Evolutionary conservation across 768 basidiomycete species (phyloP).

Genomic region (Leucocoprinus birnbaumii): DNA sequence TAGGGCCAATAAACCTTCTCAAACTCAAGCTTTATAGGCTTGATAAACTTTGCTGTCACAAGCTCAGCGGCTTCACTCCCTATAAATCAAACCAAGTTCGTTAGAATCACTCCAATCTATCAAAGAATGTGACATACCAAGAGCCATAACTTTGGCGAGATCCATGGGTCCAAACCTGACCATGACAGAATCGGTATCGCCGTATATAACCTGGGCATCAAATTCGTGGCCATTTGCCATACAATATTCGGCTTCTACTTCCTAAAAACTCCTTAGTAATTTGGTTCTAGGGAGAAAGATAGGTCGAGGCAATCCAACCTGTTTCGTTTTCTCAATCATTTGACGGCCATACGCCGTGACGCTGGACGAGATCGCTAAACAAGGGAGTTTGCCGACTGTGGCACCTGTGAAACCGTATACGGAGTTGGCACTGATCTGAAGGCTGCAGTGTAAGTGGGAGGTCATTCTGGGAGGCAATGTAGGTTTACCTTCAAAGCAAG

Average conservation of each 20-base stretch:
- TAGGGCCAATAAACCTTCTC: conserved; percentile 99
- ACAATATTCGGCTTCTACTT: conserved; percentile 87
- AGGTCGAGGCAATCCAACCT: conserved; percentile 40
- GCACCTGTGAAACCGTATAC: conserved; percentile 99
- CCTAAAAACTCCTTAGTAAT: conserved; percentile 34
- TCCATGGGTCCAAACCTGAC: conserved; percentile 93
- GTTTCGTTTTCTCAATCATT: conserved; percentile 98
- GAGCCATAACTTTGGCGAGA: conserved; percentile 80
- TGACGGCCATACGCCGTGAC: conserved; percentile 95
- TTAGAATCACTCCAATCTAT: background rate
- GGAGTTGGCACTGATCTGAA: conserved; percentile 96
- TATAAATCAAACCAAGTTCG: conserved; percentile 24
- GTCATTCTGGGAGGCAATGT: background rate
- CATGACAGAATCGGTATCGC: conserved; percentile 99
- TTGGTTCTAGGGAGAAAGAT: background rate
- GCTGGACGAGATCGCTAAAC: conserved; percentile 93
- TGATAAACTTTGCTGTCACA: conserved; percentile 87
- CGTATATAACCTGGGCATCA: conserved; percentile 94
- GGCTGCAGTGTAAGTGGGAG: background rate
- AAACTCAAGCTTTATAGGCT: conserved; percentile 98
- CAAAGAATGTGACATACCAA: conserved; percentile 54
- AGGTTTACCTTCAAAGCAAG: conserved; percentile 82
- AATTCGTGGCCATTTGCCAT: conserved; percentile 81
- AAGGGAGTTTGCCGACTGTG: conserved; percentile 94
- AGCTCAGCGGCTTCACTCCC: conserved; percentile 91